A percentile compares a stretch with the other conserved stretches of the same genome.
Evolutionary conservation across 1,284 basidiomycete species (phyloP).

Genomic region (Phaffia rhodozyma): DNA sequence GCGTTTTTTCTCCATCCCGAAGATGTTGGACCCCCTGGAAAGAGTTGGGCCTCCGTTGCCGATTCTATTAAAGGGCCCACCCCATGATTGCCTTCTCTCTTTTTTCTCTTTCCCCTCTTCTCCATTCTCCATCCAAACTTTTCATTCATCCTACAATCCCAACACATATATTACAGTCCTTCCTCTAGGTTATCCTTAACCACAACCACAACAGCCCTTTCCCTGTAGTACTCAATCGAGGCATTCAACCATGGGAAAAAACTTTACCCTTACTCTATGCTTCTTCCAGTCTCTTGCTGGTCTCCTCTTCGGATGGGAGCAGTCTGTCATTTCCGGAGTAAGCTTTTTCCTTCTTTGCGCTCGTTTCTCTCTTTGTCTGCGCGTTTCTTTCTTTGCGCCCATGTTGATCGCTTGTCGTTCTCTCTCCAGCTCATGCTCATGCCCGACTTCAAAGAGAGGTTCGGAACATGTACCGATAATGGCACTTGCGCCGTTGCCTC

Average conservation of each 20-base stretch:
- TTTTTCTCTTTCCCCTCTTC: too few species aligned
- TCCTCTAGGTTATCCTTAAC: too few species aligned
- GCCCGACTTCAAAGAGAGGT: slow-evolving; percentile 13
- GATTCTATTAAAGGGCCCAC: too few species aligned
- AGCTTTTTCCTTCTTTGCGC: not conserved
- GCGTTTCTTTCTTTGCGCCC: not conserved
- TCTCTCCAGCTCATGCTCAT: slow-evolving; percentile 11
- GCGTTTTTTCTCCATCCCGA: too few species aligned
- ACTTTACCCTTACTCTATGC: slow-evolving; percentile 16
- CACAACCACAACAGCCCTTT: too few species aligned
- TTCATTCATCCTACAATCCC: too few species aligned
- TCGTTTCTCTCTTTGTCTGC: not conserved
- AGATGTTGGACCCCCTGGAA: too few species aligned
- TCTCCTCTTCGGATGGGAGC: not conserved
- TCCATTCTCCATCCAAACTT: too few species aligned
- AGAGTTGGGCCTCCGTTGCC: too few species aligned
- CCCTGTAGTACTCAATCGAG: too few species aligned
- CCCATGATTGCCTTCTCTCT: too few species aligned
- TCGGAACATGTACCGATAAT: slow-evolving; percentile 6
- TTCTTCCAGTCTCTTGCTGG: slow-evolving; percentile 18
- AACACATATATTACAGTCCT: too few species aligned
- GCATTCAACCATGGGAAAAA: slow-evolving; percentile 3
- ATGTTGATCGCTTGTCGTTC: not conserved
- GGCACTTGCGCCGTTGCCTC: slow-evolving; percentile 8
- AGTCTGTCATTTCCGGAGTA: slow-evolving; percentile 17